Conservation (phyloP, 108 stramenopile species). For the Nannochloropsis gaditana region DNA sequence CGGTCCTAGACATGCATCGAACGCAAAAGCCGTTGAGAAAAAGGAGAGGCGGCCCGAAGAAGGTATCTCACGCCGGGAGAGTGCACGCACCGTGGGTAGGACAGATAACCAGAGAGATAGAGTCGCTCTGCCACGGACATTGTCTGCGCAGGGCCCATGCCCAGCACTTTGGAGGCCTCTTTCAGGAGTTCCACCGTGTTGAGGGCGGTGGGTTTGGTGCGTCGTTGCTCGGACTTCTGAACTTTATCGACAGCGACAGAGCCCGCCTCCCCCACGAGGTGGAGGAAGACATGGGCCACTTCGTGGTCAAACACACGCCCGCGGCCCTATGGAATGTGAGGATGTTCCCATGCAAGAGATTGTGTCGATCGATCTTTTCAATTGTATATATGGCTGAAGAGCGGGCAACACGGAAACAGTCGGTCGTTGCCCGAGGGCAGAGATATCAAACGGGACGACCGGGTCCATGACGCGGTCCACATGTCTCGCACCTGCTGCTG, state of each 20-base stretch:
- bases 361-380: too few relatives aligned
- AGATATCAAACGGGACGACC: too few relatives aligned
- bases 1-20: conserved; percentile 9
- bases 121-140: conserved; percentile 39
- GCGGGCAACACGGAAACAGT: too few relatives aligned
- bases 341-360: too few relatives aligned
- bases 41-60: not conserved
- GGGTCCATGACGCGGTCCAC: too few relatives aligned
- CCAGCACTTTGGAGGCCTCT: conserved; percentile 36
- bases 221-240: not conserved
- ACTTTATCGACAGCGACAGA: not conserved
- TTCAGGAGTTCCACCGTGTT: conserved; percentile 41
- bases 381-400: too few relatives aligned
- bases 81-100: conserved; percentile 28
- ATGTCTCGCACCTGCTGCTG: too few relatives aligned
- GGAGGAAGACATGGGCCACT: conserved; percentile 48
- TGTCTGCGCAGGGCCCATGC: conserved; percentile 26
- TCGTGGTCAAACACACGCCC: conserved; percentile 74
- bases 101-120: conserved; percentile 33
- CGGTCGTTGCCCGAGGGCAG: too few relatives aligned
- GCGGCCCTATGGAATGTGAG: conserved; percentile 64
- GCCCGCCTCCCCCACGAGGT: not conserved
- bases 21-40: not conserved
- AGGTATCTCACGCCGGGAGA: not conserved
- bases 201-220: conserved; percentile 25